These are phyloP conservation scores for Cladosporium oxysporum DNA, from an alignment of 2,329 filamentous ascomycete species.

Conservation along the genomic window DNA sequence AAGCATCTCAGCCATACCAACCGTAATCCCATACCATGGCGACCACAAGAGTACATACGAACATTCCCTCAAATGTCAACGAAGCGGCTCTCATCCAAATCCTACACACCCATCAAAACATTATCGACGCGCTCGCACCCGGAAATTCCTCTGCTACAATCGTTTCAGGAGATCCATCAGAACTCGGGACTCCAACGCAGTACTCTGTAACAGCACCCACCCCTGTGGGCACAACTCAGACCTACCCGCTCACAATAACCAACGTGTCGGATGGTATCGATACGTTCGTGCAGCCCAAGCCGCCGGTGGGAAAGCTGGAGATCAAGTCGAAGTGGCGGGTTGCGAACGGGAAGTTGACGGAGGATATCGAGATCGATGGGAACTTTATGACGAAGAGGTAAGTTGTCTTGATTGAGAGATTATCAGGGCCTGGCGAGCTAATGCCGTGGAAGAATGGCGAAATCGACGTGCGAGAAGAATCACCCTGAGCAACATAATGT, in stretches of 20 bases:
- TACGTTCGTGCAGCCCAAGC: constrained; percentile 43
- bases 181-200: constrained; percentile 29
- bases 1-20: not conserved
- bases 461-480: constrained; percentile 44
- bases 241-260: constrained; percentile 44
- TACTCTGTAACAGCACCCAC: constrained; percentile 44
- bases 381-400: constrained; percentile 46
- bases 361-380: constrained; percentile 45
- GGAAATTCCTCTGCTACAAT: constrained; percentile 39
- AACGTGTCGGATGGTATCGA: constrained; percentile 39
- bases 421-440: not conserved
- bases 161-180: constrained; percentile 36
- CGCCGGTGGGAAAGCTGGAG: constrained; percentile 41
- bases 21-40: constrained; percentile 21
- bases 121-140: constrained; percentile 43
- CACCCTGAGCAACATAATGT: constrained; percentile 41
- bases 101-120: constrained; percentile 43
- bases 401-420: not conserved
- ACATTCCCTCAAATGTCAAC: constrained; percentile 34
- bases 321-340: constrained; percentile 44
- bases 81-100: constrained; percentile 35
- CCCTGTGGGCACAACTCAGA: constrained; percentile 42
- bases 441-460: constrained; percentile 34
- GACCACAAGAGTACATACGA: constrained; percentile 41
- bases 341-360: constrained; percentile 34